Base-by-base conservation (phyloP, 306 rosid genomes). In the Begonia peltatifolia region DNA sequence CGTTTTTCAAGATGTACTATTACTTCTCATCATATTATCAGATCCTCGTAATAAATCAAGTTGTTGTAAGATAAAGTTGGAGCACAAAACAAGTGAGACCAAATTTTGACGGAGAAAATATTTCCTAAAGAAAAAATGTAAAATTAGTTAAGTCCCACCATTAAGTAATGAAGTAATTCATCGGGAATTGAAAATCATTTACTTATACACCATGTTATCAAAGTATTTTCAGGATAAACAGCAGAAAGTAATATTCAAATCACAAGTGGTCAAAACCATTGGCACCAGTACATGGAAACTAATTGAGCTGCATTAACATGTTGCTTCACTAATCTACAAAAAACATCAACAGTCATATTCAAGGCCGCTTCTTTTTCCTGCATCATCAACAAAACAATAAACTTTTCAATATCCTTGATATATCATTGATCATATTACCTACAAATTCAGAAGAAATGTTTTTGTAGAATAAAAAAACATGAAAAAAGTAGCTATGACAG, bases 331-430 rank as follows among this genome's bases (percentile, higher is more conserved):
- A 92, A 79, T 92, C 94, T 87, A 83, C 99, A 92, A 78, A 92
- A 92, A 52, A 80, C 81, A 67, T 92, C 96, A 66, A 92, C 79
- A 62, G 94, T 82, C 60, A 76, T 65, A 75, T 79, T 84, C 88
- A 92, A 78, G 75, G 99, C 96, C 71, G 73, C 89, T 76, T 92
- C 99, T 74, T 92, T 87, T 74, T 92, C 99, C 99, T 92, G 94
- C 89, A 81, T 52, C 53, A 53, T 5, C 38, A 30, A 30, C 38
- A 30, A 30, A 30, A 30, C 38, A 30, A 30, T 0, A 6, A 30
- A 30, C 38, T 30, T 46, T 41, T 25, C 22, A 30, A 30, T 30
- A 57, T 30, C 38, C 38, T 30, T 30, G 6, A 30, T 30, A 30
- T 7, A 30, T 30, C 18, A 17, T 17, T 17, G 1, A 17, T 17